Evolutionary conservation across 495 filamentous ascomycete species (phyloP).

Genomic region (Penicillium antarcticum): DNA sequence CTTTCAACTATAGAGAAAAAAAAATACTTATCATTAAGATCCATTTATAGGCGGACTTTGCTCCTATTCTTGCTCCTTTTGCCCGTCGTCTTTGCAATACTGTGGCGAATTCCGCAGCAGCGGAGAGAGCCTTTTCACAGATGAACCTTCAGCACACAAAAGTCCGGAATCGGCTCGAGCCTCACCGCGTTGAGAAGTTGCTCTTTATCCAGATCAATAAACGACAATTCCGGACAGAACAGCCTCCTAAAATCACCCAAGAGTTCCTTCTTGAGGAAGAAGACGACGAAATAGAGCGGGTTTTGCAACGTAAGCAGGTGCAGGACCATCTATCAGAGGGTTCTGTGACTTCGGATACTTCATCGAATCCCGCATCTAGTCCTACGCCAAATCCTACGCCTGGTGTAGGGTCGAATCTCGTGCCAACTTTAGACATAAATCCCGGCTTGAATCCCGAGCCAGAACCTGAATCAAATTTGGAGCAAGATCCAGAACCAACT

Average conservation of each 20-base stretch:
- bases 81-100: slow-evolving; percentile 2
- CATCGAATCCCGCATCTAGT: too few relatives aligned
- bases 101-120: not conserved
- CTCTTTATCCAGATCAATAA: not conserved
- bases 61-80: slow-evolving; percentile 1
- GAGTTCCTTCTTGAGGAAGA: not conserved
- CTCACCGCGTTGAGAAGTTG: not conserved
- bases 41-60: not conserved
- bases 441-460: too few relatives aligned
- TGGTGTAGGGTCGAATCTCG: too few relatives aligned
- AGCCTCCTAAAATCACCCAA: not conserved
- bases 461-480: too few relatives aligned
- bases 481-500: not conserved
- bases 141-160: slow-evolving; percentile 2
- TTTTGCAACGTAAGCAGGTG: not conserved
- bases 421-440: too few relatives aligned
- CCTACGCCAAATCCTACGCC: too few relatives aligned
- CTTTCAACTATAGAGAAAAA: not conserved
- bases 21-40: not conserved
- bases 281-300: not conserved
- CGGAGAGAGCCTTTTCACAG: slow-evolving; percentile 1
- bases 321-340: not conserved
- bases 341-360: not conserved
- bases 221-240: too few relatives aligned
- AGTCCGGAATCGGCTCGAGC: not conserved